A percentile compares a stretch with the other conserved stretches of the same genome.
Conservation (phyloP, 23 red algal species). For the Gracilaria domingensis region DNA sequence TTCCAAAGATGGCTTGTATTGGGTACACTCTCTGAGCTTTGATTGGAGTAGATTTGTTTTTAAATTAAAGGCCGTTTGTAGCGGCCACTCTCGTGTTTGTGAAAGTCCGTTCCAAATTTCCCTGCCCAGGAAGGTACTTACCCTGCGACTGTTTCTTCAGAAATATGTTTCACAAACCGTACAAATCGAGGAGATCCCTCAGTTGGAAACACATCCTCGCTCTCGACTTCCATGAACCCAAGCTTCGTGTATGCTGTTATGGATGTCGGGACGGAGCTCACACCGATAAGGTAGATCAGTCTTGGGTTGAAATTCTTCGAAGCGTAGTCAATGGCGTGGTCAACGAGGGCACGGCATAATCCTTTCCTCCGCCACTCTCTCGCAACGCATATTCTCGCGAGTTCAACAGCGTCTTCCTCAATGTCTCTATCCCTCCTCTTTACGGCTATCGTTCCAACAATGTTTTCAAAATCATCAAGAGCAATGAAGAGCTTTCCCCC, state of each 20-base stretch:
- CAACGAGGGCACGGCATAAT: slow-evolving; percentile 19
- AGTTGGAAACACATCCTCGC: not conserved
- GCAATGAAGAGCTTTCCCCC: slow-evolving; percentile 35
- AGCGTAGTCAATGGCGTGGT: slow-evolving; percentile 7
- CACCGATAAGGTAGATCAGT: slow-evolving; percentile 4
- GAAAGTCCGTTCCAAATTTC: not conserved
- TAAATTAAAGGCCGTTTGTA: not conserved
- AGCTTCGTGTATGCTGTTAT: slow-evolving; percentile 24
- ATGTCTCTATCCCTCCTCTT: slow-evolving; percentile 14
- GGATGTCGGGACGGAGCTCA: not conserved
- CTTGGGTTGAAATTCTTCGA: not conserved
- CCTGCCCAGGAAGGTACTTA: slow-evolving; percentile 8
- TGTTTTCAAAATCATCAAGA: not conserved
- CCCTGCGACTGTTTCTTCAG: no score
- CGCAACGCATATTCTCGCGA: slow-evolving; percentile 41
- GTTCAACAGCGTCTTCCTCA: not conserved
- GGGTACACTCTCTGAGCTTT: not conserved
- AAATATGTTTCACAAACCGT: not conserved
- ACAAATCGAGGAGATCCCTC: slow-evolving; percentile 8
- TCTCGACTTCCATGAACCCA: not conserved
- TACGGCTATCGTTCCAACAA: slow-evolving; percentile 47
- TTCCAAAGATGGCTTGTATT: not conserved
- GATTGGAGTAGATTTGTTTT: not conserved
- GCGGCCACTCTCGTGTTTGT: not conserved
- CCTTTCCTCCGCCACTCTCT: slow-evolving; percentile 42